Conservation (phyloP, 2,329 filamentous ascomycete species). For the Cordyceps farinosa region DNA sequence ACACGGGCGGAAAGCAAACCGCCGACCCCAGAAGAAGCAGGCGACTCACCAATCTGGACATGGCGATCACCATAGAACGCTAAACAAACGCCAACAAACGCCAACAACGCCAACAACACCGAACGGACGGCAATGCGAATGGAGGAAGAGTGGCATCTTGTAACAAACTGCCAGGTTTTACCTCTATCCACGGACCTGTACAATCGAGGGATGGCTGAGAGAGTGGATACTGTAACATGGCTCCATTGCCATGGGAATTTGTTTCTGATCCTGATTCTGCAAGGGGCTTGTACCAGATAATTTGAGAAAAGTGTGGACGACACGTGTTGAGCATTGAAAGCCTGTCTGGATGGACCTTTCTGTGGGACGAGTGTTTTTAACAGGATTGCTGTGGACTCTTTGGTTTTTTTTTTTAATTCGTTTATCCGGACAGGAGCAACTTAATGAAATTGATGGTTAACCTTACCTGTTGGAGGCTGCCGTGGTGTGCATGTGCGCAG, state of each 20-base stretch:
- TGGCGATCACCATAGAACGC: not conserved
- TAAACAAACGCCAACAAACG: not conserved
- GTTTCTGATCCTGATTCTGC: not conserved
- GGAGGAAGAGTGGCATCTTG: not conserved
- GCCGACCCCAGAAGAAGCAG: not conserved
- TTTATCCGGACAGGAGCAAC: not conserved
- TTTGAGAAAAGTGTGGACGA: not conserved
- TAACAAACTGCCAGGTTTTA: not conserved
- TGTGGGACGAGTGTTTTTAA: not conserved
- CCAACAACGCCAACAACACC: no score
- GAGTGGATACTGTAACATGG: not conserved
- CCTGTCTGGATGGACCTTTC: not conserved
- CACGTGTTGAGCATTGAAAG: constrained; percentile 5
- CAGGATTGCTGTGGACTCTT: not conserved
- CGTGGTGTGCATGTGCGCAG: not conserved
- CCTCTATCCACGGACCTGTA: not conserved
- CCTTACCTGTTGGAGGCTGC: not conserved
- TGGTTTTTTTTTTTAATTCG: not conserved
- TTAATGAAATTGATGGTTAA: constrained; percentile 12
- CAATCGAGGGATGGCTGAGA: not conserved
- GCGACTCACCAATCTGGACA: not conserved
- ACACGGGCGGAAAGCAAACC: not conserved
- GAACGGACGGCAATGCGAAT: not conserved
- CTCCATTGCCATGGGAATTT: not conserved
- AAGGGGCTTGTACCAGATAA: not conserved